These are phyloP conservation scores for Mollisia scopiformis DNA, from an alignment of 2,329 filamentous ascomycete species.

Conservation along the genomic window DNA sequence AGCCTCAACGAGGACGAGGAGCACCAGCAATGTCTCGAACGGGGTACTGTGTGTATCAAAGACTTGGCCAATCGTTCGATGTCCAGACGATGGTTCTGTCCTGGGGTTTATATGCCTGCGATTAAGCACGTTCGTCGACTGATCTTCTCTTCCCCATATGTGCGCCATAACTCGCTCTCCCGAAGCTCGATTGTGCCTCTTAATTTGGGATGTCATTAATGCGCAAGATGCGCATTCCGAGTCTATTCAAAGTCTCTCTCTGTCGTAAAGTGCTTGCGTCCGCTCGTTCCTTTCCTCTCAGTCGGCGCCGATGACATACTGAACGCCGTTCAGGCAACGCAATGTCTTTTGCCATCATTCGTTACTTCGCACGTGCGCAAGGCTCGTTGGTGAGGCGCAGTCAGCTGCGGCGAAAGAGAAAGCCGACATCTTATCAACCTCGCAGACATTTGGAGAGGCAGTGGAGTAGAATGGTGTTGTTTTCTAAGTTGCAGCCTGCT, in stretches of 20 bases:
- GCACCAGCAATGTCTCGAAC: not conserved
- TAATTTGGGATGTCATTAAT: not conserved
- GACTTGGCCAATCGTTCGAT: not conserved
- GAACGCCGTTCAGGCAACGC: conserved; percentile 13
- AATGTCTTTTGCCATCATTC: conserved; percentile 7
- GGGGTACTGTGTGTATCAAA: not conserved
- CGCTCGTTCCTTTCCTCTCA: not conserved
- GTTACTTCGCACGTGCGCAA: too few species aligned
- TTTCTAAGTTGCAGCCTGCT: conserved; percentile 2
- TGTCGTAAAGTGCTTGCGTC: not conserved
- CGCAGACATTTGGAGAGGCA: too few species aligned
- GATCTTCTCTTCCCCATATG: not conserved
- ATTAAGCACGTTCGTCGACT: not conserved
- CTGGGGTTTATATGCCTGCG: not conserved
- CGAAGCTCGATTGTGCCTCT: not conserved
- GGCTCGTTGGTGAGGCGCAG: conserved; percentile 7
- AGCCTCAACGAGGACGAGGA: not conserved
- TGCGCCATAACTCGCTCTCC: too few species aligned
- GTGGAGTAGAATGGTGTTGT: too few species aligned
- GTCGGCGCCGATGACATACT: conserved; percentile 3
- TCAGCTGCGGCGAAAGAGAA: not conserved
- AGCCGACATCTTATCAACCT: not conserved
- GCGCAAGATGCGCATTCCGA: not conserved
- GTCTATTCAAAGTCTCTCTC: not conserved
- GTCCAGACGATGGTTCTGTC: not conserved